phyloP scores from a whole-genome alignment of 2,329 filamentous ascomycete genomes.

The Microcyclospora tardicrescens region DNA sequence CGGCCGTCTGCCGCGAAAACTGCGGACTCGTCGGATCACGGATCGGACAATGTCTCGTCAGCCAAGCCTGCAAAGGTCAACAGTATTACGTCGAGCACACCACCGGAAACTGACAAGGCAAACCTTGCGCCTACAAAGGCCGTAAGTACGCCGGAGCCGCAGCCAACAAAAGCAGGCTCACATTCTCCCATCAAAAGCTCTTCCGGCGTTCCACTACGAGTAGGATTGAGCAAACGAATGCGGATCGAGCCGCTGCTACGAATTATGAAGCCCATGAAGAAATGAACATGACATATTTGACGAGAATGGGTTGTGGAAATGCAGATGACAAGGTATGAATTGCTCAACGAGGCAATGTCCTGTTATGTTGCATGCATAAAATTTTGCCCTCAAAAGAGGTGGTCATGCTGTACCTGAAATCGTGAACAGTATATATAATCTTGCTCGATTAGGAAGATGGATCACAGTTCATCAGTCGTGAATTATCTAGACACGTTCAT shows the following conservation, averaged over 20 bases:
- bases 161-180: conserved; percentile 1
- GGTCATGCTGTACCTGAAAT: too few relatives aligned
- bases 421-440: too few relatives aligned
- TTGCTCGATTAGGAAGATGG: too few relatives aligned
- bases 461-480: too few relatives aligned
- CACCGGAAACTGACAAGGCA: neutral
- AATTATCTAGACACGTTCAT: too few relatives aligned
- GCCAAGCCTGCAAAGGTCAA: neutral
- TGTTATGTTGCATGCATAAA: too few relatives aligned
- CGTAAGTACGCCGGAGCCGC: neutral
- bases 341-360: too few relatives aligned
- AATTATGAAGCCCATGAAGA: conserved; percentile 5
- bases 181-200: conserved; percentile 16
- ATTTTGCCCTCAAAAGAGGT: too few relatives aligned
- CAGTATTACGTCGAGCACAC: neutral
- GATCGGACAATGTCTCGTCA: neutral
- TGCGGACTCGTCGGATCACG: neutral
- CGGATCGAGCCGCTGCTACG: conserved; percentile 35
- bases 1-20: neutral
- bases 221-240: conserved; percentile 37
- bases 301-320: too few relatives aligned
- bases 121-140: neutral
- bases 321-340: too few relatives aligned
- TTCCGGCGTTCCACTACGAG: conserved; percentile 29
- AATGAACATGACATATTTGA: neutral